Conservation (phyloP, 805 yeast genomes). For the Starmerella floricola region DNA sequence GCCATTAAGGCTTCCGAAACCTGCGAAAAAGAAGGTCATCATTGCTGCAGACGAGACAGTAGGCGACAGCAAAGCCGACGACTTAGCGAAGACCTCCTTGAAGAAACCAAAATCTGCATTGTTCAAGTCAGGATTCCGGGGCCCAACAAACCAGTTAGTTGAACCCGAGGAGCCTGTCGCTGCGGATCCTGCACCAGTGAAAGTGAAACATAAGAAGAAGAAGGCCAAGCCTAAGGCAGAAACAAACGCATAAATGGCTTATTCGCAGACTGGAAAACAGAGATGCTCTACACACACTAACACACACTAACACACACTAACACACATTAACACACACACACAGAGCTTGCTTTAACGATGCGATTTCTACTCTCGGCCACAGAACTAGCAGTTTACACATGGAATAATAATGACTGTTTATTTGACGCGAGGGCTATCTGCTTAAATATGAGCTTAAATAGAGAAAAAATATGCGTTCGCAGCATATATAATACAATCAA, state of each 20-base stretch:
- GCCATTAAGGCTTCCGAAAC: constrained; percentile 7
- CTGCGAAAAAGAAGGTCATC: constrained; percentile 23
- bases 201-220: constrained; percentile 26
- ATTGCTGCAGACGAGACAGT: constrained; percentile 27
- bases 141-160: constrained; percentile 16
- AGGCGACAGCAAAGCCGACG: constrained; percentile 13
- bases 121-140: constrained; percentile 22
- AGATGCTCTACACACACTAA: too few relatives aligned
- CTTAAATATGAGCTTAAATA: background rate
- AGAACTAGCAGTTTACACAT: too few relatives aligned
- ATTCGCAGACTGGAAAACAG: too few relatives aligned
- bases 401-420: too few relatives aligned
- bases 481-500: too few relatives aligned
- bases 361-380: too few relatives aligned
- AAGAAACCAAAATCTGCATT: constrained; percentile 6
- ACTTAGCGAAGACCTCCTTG: too few relatives aligned
- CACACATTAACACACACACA: too few relatives aligned
- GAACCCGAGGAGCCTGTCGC: constrained; percentile 6
- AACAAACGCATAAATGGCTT: constrained; percentile 3
- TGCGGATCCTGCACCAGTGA: constrained; percentile 17
- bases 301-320: too few relatives aligned
- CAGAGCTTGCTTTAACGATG: too few relatives aligned
- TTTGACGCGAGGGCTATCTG: too few relatives aligned
- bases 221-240: constrained; percentile 17
- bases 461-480: too few relatives aligned